phyloP scores from a whole-genome alignment of 352 stramenopile species.

The Thalassiosira mediterranea region DNA sequence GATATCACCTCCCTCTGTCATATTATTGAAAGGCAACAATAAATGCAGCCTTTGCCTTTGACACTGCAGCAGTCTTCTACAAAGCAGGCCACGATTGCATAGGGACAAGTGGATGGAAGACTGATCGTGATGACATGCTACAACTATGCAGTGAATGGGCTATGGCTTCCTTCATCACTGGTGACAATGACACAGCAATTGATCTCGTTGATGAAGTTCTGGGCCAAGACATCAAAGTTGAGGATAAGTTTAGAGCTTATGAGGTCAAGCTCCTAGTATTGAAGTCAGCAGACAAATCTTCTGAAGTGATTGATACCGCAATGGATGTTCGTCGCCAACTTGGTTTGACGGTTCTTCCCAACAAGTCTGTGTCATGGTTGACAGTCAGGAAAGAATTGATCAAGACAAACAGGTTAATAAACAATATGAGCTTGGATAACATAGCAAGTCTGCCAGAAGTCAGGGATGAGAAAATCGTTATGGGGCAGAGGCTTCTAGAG shows the following conservation, averaged over 20 bases:
- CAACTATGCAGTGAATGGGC: neutral
- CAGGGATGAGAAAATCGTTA: neutral
- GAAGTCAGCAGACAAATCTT: neutral
- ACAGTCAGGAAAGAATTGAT: conserved; percentile 2
- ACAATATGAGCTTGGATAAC: neutral
- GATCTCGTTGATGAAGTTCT: conserved; percentile 2
- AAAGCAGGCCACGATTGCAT: neutral
- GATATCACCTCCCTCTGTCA: no score
- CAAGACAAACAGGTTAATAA: neutral
- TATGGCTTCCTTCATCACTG: neutral
- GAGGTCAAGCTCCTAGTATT: neutral
- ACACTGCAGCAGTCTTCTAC: neutral
- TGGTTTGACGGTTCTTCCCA: neutral
- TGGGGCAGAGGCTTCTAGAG: neutral
- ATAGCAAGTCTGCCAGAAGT: neutral
- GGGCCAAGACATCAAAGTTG: neutral
- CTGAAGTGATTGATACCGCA: neutral
- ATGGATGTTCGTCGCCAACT: conserved; percentile 7
- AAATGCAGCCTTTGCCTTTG: no score
- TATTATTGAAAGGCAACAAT: no score
- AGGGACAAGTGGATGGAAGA: neutral
- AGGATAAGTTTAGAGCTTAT: neutral
- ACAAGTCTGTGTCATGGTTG: neutral
- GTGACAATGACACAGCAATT: neutral
- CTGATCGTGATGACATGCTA: neutral